Base-by-base conservation (phyloP, 305 asterid genomes). In the Stenogyne calaminthoides region DNA sequence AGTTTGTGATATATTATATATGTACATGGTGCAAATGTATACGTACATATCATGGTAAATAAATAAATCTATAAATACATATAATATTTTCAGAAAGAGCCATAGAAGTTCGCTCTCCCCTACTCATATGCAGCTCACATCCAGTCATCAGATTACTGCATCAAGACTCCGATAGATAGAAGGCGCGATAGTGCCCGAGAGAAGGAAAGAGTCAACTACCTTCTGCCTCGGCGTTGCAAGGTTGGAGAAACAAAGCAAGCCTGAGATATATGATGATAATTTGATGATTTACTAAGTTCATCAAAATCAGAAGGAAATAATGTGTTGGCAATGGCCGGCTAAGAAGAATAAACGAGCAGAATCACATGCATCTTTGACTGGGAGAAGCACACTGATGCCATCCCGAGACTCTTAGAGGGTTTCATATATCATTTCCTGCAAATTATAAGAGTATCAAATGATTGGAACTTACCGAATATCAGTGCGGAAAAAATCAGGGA, bases 351-450 rank as follows among this genome's bases (percentile, higher is more conserved):
- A 73, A 56, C 70, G 73, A 56, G 37, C 49, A 78, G 76, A 80
- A 71, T 46, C 56, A 56, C 44, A 6, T 55, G 67, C 56, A 18
- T 69, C 44, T 19, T 68, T 51, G 29, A 39, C 22, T 19, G 64
- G 63, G 52, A 18, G 69, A 63, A 47, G 15, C 37, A 32, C 25
- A 80, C 64, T 40, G 46, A 55, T 10, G 68, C 37, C 75, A 15
- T 18, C 62, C 25, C 8, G 29, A 51, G 56, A 49, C 22, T 47
- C 56, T 81, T 80, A 71, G 12, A 73, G 78, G 82, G 75, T 79
- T 74, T 87, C 91, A 19, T 84, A 87, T 46, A 78, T 63, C 96
- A 89, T 89, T 76, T 85, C 92, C 96, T 89, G 88, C 74, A 71
- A 32, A 52, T 74, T 65, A 6, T 1, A 3, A 7, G n/a, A 54